Conservation (phyloP, 2,329 filamentous ascomycete genomes). For the Sporothrix dimorphospora region DNA sequence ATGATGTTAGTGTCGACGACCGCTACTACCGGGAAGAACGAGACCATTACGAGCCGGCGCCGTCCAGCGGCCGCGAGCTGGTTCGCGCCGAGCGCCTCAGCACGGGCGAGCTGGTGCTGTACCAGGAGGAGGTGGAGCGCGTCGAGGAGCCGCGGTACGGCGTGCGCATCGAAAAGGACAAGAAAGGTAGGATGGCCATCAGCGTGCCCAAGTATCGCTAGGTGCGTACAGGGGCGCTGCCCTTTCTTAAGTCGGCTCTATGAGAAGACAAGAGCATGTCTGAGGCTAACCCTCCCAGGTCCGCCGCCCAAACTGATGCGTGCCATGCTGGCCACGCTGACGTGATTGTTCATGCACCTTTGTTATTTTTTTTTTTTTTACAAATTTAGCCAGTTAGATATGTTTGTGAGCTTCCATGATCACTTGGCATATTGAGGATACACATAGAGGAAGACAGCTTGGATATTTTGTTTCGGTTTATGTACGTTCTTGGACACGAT, state of each 20-base stretch:
- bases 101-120: slow-evolving; percentile 66
- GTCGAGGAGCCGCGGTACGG: slow-evolving; percentile 58
- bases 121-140: slow-evolving; percentile 62
- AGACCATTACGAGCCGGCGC: slow-evolving; percentile 62
- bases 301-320: slow-evolving; percentile 31
- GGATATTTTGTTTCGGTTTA: background rate
- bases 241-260: slow-evolving; percentile 26
- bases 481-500: background rate
- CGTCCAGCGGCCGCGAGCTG: slow-evolving; percentile 53
- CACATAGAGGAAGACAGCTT: background rate
- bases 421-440: background rate
- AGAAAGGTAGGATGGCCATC: slow-evolving; percentile 93
- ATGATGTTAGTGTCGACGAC: slow-evolving; percentile 44
- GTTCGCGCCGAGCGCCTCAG: slow-evolving; percentile 60
- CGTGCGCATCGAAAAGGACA: slow-evolving; percentile 80
- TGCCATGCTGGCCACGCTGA: slow-evolving; percentile 34
- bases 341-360: no score
- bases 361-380: no score
- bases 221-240: slow-evolving; percentile 47
- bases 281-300: slow-evolving; percentile 24
- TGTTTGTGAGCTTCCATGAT: background rate
- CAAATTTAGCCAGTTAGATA: no score
- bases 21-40: slow-evolving; percentile 63
- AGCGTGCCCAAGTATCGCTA: slow-evolving; percentile 72
- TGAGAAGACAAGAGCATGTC: background rate